Evolutionary conservation across 2,329 filamentous ascomycete species (phyloP).

Genomic region (Aspergillus novofumigatus): DNA sequence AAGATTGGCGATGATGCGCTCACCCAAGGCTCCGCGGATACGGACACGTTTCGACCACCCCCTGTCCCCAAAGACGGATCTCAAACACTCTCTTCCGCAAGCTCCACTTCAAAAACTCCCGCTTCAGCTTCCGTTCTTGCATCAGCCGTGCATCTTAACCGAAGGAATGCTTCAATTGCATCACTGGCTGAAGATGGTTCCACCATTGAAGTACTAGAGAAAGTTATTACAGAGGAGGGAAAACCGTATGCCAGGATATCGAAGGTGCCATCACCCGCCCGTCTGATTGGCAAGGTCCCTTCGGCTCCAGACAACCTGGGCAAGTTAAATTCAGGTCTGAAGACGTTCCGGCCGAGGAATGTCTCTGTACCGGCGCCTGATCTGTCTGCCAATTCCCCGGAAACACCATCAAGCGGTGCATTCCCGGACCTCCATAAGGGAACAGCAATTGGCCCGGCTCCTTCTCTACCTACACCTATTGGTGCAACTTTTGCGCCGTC

Average conservation of each 20-base stretch:
- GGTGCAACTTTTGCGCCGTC: slow-evolving; percentile 56
- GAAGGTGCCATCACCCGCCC: slow-evolving; percentile 32
- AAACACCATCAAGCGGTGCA: slow-evolving; percentile 67
- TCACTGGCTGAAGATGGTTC: slow-evolving; percentile 38
- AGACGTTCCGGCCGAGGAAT: slow-evolving; percentile 69
- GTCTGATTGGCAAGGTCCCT: slow-evolving; percentile 35
- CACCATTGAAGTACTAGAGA: slow-evolving; percentile 39
- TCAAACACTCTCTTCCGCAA: slow-evolving; percentile 14
- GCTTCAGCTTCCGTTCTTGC: slow-evolving; percentile 11
- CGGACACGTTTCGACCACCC: slow-evolving; percentile 18
- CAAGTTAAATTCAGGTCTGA: slow-evolving; percentile 68
- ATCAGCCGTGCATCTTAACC: slow-evolving; percentile 22
- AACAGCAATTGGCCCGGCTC: slow-evolving; percentile 50
- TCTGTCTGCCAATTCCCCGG: slow-evolving; percentile 63
- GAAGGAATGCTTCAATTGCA: slow-evolving; percentile 30
- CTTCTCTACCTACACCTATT: slow-evolving; percentile 65
- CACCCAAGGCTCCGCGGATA: slow-evolving; percentile 24
- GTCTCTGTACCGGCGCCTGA: slow-evolving; percentile 62
- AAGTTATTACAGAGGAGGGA: slow-evolving; percentile 44
- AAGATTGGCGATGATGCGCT: slow-evolving; percentile 20
- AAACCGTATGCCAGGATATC: slow-evolving; percentile 28
- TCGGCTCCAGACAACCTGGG: slow-evolving; percentile 46
- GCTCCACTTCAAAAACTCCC: slow-evolving; percentile 7
- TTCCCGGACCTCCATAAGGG: slow-evolving; percentile 51
- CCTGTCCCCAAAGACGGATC: slow-evolving; percentile 29